phyloP scores from a whole-genome alignment of 495 filamentous ascomycete genomes.

The Penicillium ucsense region DNA sequence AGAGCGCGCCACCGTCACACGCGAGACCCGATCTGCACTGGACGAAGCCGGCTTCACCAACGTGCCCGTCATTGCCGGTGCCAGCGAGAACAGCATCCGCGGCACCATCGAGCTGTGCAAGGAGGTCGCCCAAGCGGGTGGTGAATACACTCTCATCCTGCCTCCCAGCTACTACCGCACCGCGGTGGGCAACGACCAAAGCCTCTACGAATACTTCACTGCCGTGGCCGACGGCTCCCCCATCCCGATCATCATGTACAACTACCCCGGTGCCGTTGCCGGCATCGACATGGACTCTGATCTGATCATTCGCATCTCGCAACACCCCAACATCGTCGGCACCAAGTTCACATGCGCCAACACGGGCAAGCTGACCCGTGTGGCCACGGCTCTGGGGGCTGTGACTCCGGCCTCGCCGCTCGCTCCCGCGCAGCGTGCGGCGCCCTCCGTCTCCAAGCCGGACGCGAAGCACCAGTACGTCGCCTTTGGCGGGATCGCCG shows the following conservation, averaged over 20 bases:
- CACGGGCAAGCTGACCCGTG: constrained; percentile 79
- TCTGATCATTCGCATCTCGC: constrained; percentile 68
- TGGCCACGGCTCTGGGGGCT: constrained; percentile 69
- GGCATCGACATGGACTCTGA: constrained; percentile 91
- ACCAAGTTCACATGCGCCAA: constrained; percentile 90
- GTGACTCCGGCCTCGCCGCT: constrained; percentile 45
- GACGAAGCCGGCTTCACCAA: constrained; percentile 69
- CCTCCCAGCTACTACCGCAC: constrained; percentile 78
- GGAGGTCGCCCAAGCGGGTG: constrained; percentile 58
- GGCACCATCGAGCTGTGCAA: constrained; percentile 67
- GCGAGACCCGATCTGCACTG: constrained; percentile 71
- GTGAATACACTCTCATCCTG: constrained; percentile 68
- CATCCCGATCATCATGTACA: constrained; percentile 76
- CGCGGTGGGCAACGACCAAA: constrained; percentile 63
- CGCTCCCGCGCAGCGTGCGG: constrained; percentile 17
- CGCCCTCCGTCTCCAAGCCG: constrained; percentile 25
- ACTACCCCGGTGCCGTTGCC: constrained; percentile 85
- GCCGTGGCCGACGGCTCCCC: constrained; percentile 66
- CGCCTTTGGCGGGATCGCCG: constrained; percentile 81
- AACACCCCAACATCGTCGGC: constrained; percentile 76
- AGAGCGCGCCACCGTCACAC: constrained; percentile 67
- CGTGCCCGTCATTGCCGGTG: constrained; percentile 72
- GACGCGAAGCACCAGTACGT: constrained; percentile 55
- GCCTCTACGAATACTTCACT: constrained; percentile 68
- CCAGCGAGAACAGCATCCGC: constrained; percentile 67